Conservation (phyloP, 495 filamentous ascomycete genomes). For the Podospora pseudopauciseta region DNA sequence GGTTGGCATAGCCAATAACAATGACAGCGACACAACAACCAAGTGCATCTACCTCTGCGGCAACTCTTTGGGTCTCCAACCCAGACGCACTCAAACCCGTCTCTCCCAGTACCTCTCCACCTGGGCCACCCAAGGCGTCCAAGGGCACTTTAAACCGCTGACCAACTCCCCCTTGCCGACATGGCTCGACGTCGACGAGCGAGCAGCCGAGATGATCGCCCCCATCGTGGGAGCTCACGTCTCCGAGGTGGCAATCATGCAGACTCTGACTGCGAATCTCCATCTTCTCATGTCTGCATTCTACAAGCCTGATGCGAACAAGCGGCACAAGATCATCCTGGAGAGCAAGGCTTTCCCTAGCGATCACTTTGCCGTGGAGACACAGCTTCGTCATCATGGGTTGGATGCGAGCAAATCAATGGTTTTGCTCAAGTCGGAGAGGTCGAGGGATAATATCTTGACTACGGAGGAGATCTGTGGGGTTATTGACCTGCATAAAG, state of each 20-base stretch:
- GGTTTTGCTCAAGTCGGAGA: conserved; percentile 66
- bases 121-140: conserved; percentile 92
- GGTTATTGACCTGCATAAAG: conserved; percentile 71
- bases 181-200: conserved; percentile 77
- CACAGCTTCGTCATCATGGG: conserved; percentile 77
- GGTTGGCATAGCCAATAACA: conserved; percentile 19
- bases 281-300: conserved; percentile 90
- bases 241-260: conserved; percentile 88
- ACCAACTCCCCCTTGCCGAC: conserved; percentile 68
- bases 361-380: conserved; percentile 89
- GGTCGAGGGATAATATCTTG: conserved; percentile 51
- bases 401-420: conserved; percentile 66
- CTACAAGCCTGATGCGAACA: conserved; percentile 69
- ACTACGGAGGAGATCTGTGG: conserved; percentile 70
- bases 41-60: conserved; percentile 84
- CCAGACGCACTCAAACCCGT: conserved; percentile 63
- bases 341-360: conserved; percentile 94
- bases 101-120: conserved; percentile 75
- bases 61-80: conserved; percentile 94
- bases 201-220: conserved; percentile 69
- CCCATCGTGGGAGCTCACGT: conserved; percentile 78
- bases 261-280: conserved; percentile 86
- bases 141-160: conserved; percentile 85
- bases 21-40: conserved; percentile 21
- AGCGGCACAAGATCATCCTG: conserved; percentile 82